These are phyloP conservation scores for Claviceps sp. DNA, from an alignment of 2,329 filamentous ascomycete species.

Conservation along the genomic window DNA sequence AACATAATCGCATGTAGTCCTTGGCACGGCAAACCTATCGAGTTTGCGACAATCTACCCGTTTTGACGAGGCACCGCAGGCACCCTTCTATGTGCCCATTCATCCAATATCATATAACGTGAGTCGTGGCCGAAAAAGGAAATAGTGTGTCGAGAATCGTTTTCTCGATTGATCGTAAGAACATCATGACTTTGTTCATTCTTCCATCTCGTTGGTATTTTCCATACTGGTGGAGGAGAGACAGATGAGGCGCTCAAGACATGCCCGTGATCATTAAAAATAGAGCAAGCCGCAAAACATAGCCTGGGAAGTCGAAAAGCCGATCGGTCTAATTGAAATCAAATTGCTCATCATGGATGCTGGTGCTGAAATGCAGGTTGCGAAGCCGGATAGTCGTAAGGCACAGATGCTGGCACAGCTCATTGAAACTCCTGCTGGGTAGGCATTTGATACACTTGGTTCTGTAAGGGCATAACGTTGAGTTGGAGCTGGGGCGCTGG, in stretches of 20 bases:
- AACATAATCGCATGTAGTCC: background rate
- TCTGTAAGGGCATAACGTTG: conserved; percentile 1
- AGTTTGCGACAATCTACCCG: background rate
- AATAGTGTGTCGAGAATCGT: background rate
- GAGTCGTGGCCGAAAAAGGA: background rate
- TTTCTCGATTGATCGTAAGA: background rate
- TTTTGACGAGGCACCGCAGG: background rate
- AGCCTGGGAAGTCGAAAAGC: background rate
- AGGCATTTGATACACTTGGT: conserved; percentile 2
- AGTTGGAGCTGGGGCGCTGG: conserved; percentile 4
- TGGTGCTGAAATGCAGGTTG: background rate
- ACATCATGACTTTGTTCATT: conserved; percentile 1
- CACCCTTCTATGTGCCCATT: background rate
- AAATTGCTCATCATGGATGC: conserved; percentile 1
- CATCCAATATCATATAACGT: background rate
- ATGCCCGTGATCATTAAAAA: background rate
- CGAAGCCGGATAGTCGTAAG: background rate
- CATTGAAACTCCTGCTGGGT: background rate
- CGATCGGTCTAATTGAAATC: background rate
- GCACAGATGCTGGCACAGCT: background rate
- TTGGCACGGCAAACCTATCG: background rate
- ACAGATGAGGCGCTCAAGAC: background rate
- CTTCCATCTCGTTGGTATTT: background rate
- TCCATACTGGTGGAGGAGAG: background rate
- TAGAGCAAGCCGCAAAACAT: background rate